Evolutionary conservation across 108 stramenopile genomes (phyloP), one percentile per base, ranked within the genome.

Genomic region (Stephanodiscus minutulus): DNA sequence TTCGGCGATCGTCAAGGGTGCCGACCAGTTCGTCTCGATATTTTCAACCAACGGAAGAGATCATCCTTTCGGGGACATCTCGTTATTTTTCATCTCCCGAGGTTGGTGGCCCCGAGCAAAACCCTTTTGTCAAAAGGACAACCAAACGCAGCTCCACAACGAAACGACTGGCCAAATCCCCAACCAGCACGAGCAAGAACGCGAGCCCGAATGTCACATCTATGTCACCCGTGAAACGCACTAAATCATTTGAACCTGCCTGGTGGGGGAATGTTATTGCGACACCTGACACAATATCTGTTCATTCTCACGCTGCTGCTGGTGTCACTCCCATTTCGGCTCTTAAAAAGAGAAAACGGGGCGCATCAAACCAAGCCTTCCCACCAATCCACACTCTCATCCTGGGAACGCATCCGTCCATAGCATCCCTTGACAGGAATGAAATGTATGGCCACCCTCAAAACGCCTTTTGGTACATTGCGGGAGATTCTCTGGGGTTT

Each of bases 391-490:
- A 93, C 63, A 93, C 92, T 29, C 82, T 93, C 18, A 88, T 93
- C 57, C 76, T 93, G 9, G 92, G 92, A 9, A 88, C 89, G 18
- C 88, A 90, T 68, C 89, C 89, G 29, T 88, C 87, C 5, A 66
- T 81, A 20, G 63, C 65, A 17, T 88, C 87, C 15, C 75, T 91
- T 0, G 41, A 74, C 29, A 60, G 83, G 70, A 69, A 74, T 37
- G 78, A 87, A 83, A 85, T 87, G 56, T 93, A 68, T 66, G 88
- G 71, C 13, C 83, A 88, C 68, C 78, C 85, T 11, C 64, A 81
- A 50, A 91, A 91, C 68, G 89, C 92, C n/a, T 93, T 93, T 74
- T 93, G 89, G 89, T 93, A 88, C 82, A 87, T 93, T 33, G 92
- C 87, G 3, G 92, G 92, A 20, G 92, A 93, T 70, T 75, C 82